Base-by-base conservation (phyloP, 495 filamentous ascomycete species). In the Podospora conica region DNA sequence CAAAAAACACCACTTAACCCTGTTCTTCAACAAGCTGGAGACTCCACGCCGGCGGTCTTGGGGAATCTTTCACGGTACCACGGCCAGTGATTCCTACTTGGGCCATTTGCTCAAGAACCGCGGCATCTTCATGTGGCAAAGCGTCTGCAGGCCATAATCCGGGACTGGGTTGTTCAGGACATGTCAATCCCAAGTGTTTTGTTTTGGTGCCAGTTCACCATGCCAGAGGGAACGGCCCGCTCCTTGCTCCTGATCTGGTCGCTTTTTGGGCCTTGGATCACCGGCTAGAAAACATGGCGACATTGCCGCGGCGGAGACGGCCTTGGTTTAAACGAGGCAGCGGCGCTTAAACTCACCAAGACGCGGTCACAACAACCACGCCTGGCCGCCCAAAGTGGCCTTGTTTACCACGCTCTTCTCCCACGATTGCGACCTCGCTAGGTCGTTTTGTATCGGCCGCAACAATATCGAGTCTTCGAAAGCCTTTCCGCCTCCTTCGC, bases 181-280 rank as follows among this genome's bases (percentile, higher is more conserved):
- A 48, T 48, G 12, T 40, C 40, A 18, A 48, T 48, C 18, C 18
- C 40, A 11, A 18, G 40, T 48, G 40, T 48, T 48, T 48, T 48
- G 40, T n/a, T 48, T n/a, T n/a, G 15, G 15, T 56, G 31, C 24
- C 63, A 59, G 58, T 29, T 59, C 60, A 25, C 58, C 64, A 58
- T 53, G 58, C 63, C 55, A 9, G 12, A 58, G 65, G 70, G 72
- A 61, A 66, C 70, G 72, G 72, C 65, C 70, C 72, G 70, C 72
- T 67, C 72, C 72, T 63, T 65, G 64, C 20, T 68, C 65, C 18
- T 48, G 54, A 21, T 55, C 64, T 53, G 63, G 68, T 33, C 63
- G 15, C 21, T 55, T n/a, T 59, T 60, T 40, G 53, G 63, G 63
- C 60, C 67, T 18, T 62, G 53, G 61, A 65, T 65, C 23, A n/a